phyloP scores from a whole-genome alignment of 2,329 filamentous ascomycete genomes.

The Pseudophaeomoniella oleicola region DNA sequence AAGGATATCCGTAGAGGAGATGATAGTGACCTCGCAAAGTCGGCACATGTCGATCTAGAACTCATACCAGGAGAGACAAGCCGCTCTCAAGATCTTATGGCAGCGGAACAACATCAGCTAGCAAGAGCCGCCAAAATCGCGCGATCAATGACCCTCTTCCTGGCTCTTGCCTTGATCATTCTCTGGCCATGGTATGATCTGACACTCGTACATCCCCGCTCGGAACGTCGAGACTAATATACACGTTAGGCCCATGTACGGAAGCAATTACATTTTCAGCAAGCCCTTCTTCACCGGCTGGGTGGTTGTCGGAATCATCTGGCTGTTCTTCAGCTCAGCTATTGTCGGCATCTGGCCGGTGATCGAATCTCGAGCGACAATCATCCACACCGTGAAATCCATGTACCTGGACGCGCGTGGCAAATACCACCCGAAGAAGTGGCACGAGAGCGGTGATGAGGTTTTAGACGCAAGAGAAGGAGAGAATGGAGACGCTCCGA shows the following conservation, averaged over 20 bases:
- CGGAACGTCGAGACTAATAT: too few species aligned
- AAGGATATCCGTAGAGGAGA: constrained; percentile 62
- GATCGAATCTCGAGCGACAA: constrained; percentile 60
- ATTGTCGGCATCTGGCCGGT: constrained; percentile 71
- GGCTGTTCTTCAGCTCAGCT: constrained; percentile 59
- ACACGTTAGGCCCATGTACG: constrained; percentile 74
- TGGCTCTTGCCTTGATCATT: constrained; percentile 59
- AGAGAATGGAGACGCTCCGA: too few species aligned
- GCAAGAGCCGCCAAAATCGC: constrained; percentile 40
- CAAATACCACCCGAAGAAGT: constrained; percentile 6
- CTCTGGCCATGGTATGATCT: constrained; percentile 51
- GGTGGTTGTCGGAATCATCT: constrained; percentile 63
- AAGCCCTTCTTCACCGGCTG: constrained; percentile 73
- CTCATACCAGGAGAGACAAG: constrained; percentile 38
- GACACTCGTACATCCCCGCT: too few species aligned
- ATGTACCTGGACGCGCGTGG: constrained; percentile 47
- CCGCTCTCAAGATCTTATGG: constrained; percentile 5
- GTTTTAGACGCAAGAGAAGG: too few species aligned
- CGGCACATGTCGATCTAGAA: constrained; percentile 52
- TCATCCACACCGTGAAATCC: constrained; percentile 43
- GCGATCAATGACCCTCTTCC: constrained; percentile 41
- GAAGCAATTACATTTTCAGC: constrained; percentile 64
- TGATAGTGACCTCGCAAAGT: constrained; percentile 55
- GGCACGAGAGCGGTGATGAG: too few species aligned
- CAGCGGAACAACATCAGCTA: constrained; percentile 36